These are phyloP conservation scores for Glomus cerebriforme DNA, from an alignment of 192 early-diverging fungal genomes.

Conservation along the genomic window DNA sequence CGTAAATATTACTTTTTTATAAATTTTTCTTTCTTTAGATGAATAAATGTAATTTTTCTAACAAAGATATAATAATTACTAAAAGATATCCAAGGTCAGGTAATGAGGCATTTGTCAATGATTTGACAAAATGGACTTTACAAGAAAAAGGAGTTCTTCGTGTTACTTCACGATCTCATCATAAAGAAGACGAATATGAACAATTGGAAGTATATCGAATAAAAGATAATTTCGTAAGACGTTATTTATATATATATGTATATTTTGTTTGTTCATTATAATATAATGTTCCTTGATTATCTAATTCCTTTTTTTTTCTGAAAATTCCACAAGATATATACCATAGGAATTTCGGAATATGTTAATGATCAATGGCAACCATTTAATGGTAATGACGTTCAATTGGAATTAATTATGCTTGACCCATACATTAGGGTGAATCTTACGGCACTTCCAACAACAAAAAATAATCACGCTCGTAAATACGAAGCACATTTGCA, in stretches of 20 bases:
- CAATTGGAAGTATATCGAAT: slow-evolving; percentile 87
- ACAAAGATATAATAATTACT: background rate
- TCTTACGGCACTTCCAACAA: slow-evolving; percentile 51
- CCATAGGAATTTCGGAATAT: slow-evolving; percentile 80
- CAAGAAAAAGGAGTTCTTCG: slow-evolving; percentile 89
- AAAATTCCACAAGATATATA: slow-evolving; percentile 57
- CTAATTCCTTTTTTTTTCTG: background rate
- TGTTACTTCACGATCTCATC: slow-evolving; percentile 64
- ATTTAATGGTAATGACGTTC: slow-evolving; percentile 77
- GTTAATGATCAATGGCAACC: slow-evolving; percentile 79
- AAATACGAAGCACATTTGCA: slow-evolving; percentile 48
- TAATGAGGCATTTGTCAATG: slow-evolving; percentile 74
- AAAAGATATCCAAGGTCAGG: slow-evolving; percentile 45
- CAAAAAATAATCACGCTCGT: slow-evolving; percentile 36
- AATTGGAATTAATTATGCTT: slow-evolving; percentile 95
- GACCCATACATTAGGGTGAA: slow-evolving; percentile 92
- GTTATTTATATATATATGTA: background rate
- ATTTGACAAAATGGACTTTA: slow-evolving; percentile 86
- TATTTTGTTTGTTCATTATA: background rate
- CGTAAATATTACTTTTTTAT: slow-evolving; percentile 27
- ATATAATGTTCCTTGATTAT: background rate
- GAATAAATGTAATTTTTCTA: background rate
- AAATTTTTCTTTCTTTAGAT: background rate
- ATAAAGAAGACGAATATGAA: slow-evolving; percentile 64
- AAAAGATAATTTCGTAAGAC: slow-evolving; percentile 81